phyloP scores from a whole-genome alignment of 208 protist genomes.

The Balamuthia mandrillaris region DNA sequence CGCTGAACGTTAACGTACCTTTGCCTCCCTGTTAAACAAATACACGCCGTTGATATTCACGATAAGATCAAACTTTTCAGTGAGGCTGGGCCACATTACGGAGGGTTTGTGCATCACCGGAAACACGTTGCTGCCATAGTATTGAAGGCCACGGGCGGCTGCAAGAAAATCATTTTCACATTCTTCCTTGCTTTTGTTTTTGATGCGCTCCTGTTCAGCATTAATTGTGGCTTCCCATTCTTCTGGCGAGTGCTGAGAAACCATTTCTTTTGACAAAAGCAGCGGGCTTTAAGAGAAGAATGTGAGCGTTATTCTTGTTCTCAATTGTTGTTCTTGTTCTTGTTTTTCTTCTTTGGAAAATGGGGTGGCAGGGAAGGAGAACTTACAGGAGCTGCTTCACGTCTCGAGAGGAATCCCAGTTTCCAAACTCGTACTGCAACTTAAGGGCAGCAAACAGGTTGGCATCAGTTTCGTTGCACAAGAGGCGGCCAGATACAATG shows the following conservation, averaged over 20 bases:
- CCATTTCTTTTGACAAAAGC: neutral
- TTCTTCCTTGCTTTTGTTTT: neutral
- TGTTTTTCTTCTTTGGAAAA: neutral
- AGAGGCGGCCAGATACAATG: neutral
- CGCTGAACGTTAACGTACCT: neutral
- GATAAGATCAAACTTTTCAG: constrained; percentile 25
- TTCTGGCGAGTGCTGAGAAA: neutral
- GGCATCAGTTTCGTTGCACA: neutral
- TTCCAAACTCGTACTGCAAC: constrained; percentile 33
- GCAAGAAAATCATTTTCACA: constrained; percentile 1
- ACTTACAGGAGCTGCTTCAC: constrained; percentile 14
- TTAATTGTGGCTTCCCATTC: neutral
- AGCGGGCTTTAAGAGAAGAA: neutral
- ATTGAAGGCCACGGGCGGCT: constrained; percentile 6
- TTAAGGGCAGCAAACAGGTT: constrained; percentile 14
- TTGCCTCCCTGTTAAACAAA: neutral
- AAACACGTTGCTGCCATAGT: constrained; percentile 29
- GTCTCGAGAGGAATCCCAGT: neutral
- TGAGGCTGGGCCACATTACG: neutral
- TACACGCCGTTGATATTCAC: constrained; percentile 15
- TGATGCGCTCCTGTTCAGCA: neutral
- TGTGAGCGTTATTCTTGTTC: neutral
- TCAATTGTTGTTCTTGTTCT: neutral
- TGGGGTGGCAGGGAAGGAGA: neutral
- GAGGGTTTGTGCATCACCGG: constrained; percentile 1